phyloP scores from a whole-genome alignment of 768 basidiomycete species.

The Neoboletus brunneissimus region DNA sequence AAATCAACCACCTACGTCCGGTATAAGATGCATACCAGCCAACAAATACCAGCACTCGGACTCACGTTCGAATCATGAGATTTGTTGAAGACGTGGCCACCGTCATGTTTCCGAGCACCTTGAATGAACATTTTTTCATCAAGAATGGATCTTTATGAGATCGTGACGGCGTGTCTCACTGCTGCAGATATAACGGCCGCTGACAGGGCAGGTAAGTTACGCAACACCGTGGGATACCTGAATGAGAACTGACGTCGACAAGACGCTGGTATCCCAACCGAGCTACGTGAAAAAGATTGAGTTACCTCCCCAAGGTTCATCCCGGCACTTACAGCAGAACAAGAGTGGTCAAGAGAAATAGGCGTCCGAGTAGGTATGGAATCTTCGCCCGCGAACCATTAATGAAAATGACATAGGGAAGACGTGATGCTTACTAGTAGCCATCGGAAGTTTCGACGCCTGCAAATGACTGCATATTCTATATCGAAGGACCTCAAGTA shows the following conservation, averaged over 20 bases:
- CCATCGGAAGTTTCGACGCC: neutral
- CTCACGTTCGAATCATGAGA: neutral
- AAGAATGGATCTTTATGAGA: neutral
- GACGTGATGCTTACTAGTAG: neutral
- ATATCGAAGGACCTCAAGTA: neutral
- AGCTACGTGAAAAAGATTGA: neutral
- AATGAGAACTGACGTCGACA: neutral
- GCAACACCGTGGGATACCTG: too few relatives aligned
- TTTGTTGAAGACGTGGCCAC: neutral
- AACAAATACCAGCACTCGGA: neutral
- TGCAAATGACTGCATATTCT: neutral
- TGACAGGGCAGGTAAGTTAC: neutral
- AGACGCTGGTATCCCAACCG: too few relatives aligned
- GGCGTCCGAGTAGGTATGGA: neutral
- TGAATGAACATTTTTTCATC: neutral
- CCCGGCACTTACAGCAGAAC: neutral
- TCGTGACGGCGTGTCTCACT: neutral
- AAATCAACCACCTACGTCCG: neutral
- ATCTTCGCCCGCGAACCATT: neutral
- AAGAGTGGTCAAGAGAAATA: neutral
- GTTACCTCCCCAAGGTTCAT: too few relatives aligned
- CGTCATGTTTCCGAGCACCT: neutral
- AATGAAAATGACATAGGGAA: too few relatives aligned
- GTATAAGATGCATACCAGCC: neutral
- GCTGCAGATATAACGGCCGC: neutral